Percentiles rank a stretch among this genome's conserved stretches.
These are phyloP conservation scores for Ustanciosporium gigantosporum DNA, from an alignment of 1,284 basidiomycete species.

Conservation along the genomic window DNA sequence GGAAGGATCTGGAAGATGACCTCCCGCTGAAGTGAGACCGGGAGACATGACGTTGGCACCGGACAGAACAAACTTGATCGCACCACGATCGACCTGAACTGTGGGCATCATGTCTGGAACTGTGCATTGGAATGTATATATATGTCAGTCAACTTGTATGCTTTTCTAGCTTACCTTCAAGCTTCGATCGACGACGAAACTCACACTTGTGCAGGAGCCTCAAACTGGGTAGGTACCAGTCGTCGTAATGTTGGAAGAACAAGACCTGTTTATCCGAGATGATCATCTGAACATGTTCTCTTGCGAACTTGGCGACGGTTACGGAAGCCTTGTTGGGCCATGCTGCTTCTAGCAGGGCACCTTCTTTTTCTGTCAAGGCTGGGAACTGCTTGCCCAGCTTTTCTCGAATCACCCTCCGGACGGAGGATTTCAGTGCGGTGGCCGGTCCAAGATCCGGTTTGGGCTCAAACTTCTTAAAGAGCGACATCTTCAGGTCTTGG, in stretches of 20 bases:
- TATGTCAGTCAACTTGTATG: slow-evolving; percentile 2
- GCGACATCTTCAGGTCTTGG: slow-evolving; percentile 48
- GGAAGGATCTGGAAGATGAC: slow-evolving; percentile 73
- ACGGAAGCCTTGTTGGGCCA: slow-evolving; percentile 99
- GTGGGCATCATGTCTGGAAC: slow-evolving; percentile 74
- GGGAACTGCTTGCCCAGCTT: slow-evolving; percentile 83
- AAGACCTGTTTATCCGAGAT: slow-evolving; percentile 82
- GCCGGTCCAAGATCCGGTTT: slow-evolving; percentile 87
- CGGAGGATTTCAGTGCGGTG: slow-evolving; percentile 91
- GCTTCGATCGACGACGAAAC: no score
- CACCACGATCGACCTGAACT: slow-evolving; percentile 90
- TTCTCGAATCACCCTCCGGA: slow-evolving; percentile 84
- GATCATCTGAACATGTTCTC: slow-evolving; percentile 92
- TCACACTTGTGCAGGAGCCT: slow-evolving; percentile 80
- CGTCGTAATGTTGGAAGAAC: slow-evolving; percentile 97
- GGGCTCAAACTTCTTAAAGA: slow-evolving; percentile 63
- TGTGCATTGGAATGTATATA: background rate
- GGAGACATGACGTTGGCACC: slow-evolving; percentile 69
- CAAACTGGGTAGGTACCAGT: slow-evolving; percentile 85
- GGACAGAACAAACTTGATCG: slow-evolving; percentile 92
- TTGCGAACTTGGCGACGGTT: slow-evolving; percentile 84
- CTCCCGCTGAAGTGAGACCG: slow-evolving; percentile 88
- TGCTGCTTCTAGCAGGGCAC: slow-evolving; percentile 75
- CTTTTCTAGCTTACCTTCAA: no score
- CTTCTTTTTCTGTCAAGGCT: slow-evolving; percentile 64